phyloP scores from a whole-genome alignment of 495 filamentous ascomycete genomes.

The Aspergillus sclerotioniger region DNA sequence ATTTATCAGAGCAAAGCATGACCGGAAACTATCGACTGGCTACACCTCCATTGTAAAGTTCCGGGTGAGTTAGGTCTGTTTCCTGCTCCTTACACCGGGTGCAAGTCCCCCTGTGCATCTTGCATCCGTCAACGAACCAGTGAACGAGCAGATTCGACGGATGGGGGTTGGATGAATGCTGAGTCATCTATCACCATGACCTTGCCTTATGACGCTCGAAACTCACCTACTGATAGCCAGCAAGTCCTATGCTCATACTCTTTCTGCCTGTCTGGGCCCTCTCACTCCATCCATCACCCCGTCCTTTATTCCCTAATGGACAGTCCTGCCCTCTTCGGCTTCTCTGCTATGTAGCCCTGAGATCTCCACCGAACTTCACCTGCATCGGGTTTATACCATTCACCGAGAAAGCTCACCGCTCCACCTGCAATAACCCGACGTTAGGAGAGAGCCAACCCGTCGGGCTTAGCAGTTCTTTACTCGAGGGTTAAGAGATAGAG shows the following conservation, averaged over 20 bases:
- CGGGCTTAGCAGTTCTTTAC: background rate
- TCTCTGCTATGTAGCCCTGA: background rate
- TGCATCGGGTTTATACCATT: background rate
- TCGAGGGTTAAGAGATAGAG: background rate
- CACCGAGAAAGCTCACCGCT: constrained; percentile 15
- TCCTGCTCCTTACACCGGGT: too few species aligned
- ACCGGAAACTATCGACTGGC: too few species aligned
- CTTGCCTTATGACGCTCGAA: constrained; percentile 41
- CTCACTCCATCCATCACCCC: too few species aligned
- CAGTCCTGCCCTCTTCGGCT: background rate
- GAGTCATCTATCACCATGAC: constrained; percentile 46
- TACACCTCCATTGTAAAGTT: too few species aligned
- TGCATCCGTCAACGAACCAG: background rate
- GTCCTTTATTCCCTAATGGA: background rate
- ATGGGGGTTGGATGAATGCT: constrained; percentile 21
- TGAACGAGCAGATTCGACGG: background rate
- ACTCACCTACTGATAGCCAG: constrained; percentile 7
- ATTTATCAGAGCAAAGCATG: too few species aligned
- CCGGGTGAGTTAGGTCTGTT: too few species aligned
- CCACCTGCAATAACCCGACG: background rate
- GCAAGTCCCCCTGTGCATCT: too few species aligned
- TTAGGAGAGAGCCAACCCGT: background rate
- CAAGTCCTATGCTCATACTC: background rate
- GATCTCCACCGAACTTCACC: background rate
- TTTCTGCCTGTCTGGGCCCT: background rate